Evolutionary conservation across 2,329 filamentous ascomycete species (phyloP).

Genomic region (Aspergillus japonicus): DNA sequence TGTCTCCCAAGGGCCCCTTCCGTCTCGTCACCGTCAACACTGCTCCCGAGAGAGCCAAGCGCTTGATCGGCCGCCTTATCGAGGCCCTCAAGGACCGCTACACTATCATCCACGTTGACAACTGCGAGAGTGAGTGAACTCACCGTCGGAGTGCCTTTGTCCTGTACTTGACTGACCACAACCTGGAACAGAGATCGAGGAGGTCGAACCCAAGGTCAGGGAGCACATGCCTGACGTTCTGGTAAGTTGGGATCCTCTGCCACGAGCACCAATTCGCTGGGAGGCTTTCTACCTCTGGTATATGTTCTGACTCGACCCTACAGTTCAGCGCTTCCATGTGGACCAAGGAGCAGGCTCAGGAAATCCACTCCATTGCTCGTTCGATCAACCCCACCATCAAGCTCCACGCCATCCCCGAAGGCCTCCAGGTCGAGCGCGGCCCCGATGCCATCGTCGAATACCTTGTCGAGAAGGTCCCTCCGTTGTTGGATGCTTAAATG

Average conservation of each 20-base stretch:
- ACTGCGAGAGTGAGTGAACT: conserved; percentile 56
- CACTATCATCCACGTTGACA: conserved; percentile 61
- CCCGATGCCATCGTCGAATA: conserved; percentile 46
- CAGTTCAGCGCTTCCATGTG: conserved; percentile 65
- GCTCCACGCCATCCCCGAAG: conserved; percentile 43
- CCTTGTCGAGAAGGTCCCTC: conserved; percentile 41
- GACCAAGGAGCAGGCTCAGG: conserved; percentile 43
- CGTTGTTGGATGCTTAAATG: conserved; percentile 31
- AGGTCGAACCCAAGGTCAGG: conserved; percentile 55
- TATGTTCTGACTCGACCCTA: conserved; percentile 9
- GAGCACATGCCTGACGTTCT: conserved; percentile 55
- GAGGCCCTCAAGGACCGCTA: conserved; percentile 63
- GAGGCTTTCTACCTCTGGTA: neutral
- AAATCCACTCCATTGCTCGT: conserved; percentile 40
- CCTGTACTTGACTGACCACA: conserved; percentile 8
- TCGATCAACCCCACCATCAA: conserved; percentile 41
- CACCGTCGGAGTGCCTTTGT: neutral
- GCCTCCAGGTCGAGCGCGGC: conserved; percentile 43
- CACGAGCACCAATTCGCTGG: neutral
- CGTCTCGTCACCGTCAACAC: conserved; percentile 68
- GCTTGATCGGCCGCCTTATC: conserved; percentile 60
- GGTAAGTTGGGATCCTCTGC: conserved; percentile 38
- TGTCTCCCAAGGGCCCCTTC: conserved; percentile 56
- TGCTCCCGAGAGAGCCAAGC: conserved; percentile 63
- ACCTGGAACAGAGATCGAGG: conserved; percentile 46